These are phyloP conservation scores for Mrakia frigida DNA, from an alignment of 768 basidiomycete species.

Conservation along the genomic window DNA sequence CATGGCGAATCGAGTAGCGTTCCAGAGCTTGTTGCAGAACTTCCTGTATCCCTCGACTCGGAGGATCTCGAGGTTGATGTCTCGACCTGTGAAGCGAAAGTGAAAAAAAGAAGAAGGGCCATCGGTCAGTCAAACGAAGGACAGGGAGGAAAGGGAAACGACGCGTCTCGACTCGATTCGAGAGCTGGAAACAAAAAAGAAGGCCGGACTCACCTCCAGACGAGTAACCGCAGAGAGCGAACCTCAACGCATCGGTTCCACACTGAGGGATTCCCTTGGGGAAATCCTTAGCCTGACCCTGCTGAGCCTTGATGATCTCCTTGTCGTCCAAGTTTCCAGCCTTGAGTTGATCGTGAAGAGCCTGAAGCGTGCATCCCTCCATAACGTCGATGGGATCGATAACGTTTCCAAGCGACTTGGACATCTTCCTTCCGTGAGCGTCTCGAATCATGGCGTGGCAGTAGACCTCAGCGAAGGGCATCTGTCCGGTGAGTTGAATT, in stretches of 20 bases:
- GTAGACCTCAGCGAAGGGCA: conserved; percentile 92
- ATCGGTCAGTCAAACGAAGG: not conserved
- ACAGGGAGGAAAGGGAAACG: not conserved
- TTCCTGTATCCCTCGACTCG: conserved; percentile 97
- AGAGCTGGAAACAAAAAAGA: conserved; percentile 56
- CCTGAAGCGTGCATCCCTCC: conserved; percentile 70
- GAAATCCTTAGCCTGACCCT: conserved; percentile 98
- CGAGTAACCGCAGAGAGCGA: conserved; percentile 91
- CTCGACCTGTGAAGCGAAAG: conserved; percentile 58
- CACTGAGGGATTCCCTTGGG: conserved; percentile 99
- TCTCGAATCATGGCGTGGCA: conserved; percentile 99
- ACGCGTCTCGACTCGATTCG: conserved; percentile 43
- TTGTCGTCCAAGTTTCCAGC: conserved; percentile 90
- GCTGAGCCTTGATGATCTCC: conserved; percentile 82
- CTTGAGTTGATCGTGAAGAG: conserved; percentile 74
- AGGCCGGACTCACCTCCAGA: conserved; percentile 74
- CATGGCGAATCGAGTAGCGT: conserved; percentile 99
- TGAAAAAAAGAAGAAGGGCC: not conserved
- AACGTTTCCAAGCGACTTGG: conserved; percentile 94
- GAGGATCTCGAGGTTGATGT: conserved; percentile 93
- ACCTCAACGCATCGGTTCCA: conserved; percentile 91
- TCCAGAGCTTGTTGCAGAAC: conserved; percentile 99
- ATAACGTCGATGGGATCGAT: conserved; percentile 96
- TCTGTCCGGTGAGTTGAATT: conserved; percentile 73
- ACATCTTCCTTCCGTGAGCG: conserved; percentile 98